phyloP scores from a whole-genome alignment of 2,329 filamentous ascomycete genomes.

The Colletotrichum sp. region DNA sequence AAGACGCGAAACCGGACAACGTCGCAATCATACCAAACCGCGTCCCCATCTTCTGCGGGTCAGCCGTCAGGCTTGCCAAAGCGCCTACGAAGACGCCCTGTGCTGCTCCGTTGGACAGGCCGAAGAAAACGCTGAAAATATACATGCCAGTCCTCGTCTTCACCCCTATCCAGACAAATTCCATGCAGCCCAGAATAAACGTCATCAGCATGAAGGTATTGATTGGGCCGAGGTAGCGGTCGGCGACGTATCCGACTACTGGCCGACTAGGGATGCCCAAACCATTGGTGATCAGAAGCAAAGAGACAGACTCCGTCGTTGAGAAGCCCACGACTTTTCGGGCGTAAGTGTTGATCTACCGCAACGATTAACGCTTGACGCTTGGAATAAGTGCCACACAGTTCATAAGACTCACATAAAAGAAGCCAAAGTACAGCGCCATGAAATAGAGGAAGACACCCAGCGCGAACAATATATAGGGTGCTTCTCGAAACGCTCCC shows the following conservation, averaged over 20 bases:
- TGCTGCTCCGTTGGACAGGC: conserved; percentile 46
- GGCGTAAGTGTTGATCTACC: conserved; percentile 49
- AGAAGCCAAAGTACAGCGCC: conserved; percentile 57
- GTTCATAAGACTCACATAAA: conserved; percentile 36
- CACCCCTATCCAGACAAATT: conserved; percentile 63
- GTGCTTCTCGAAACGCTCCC: conserved; percentile 59
- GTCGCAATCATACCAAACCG: conserved; percentile 52
- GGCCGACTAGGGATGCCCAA: conserved; percentile 61
- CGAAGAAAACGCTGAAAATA: conserved; percentile 48
- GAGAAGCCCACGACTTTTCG: conserved; percentile 48
- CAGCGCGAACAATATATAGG: conserved; percentile 58
- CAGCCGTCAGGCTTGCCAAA: conserved; percentile 45
- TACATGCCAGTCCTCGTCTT: conserved; percentile 43
- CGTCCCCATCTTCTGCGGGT: conserved; percentile 49
- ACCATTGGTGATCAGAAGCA: conserved; percentile 63
- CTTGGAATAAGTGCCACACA: conserved; percentile 30
- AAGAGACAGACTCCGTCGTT: conserved; percentile 53
- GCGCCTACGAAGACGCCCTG: conserved; percentile 47
- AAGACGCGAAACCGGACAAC: conserved; percentile 43
- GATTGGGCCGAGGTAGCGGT: conserved; percentile 55
- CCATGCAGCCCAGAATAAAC: conserved; percentile 47
- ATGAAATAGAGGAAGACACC: conserved; percentile 55
- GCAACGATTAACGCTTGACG: conserved; percentile 43
- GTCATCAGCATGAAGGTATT: conserved; percentile 59
- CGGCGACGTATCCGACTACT: conserved; percentile 57